These are phyloP conservation scores for Conticribra weissflogii DNA, from an alignment of 108 stramenopile species.

Conservation along the genomic window DNA sequence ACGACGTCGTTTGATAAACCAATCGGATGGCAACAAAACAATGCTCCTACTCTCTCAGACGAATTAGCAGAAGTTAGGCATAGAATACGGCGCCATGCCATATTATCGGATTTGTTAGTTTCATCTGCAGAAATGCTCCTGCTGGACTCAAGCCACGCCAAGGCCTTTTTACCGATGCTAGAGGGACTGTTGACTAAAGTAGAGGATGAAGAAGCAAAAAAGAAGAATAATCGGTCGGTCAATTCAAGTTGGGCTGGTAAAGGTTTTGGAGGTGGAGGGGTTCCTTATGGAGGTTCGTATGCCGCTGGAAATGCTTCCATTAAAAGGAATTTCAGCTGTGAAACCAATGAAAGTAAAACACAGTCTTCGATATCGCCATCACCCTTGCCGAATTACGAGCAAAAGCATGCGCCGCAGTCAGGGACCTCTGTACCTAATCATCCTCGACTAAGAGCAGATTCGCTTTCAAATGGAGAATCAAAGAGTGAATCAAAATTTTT, in stretches of 20 bases:
- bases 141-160: slow-evolving; percentile 66
- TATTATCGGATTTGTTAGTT: slow-evolving; percentile 63
- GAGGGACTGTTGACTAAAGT: slow-evolving; percentile 49
- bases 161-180: slow-evolving; percentile 80
- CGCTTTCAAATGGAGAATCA: too few species aligned
- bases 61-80: slow-evolving; percentile 58
- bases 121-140: slow-evolving; percentile 63
- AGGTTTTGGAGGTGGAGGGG: slow-evolving; percentile 48
- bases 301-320: slow-evolving; percentile 4
- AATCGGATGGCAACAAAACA: slow-evolving; percentile 11
- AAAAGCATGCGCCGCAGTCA: too few species aligned
- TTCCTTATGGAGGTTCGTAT: slow-evolving; percentile 1
- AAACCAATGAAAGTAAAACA: too few species aligned
- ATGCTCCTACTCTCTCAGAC: slow-evolving; percentile 18
- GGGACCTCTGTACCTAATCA: too few species aligned
- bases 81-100: slow-evolving; percentile 67
- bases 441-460: too few species aligned
- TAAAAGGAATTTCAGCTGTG: too few species aligned
- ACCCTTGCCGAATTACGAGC: too few species aligned
- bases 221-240: neutral
- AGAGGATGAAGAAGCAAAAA: slow-evolving; percentile 14
- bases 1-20: slow-evolving; percentile 27
- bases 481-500: too few species aligned
- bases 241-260: slow-evolving; percentile 48
- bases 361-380: too few species aligned